phyloP scores from a whole-genome alignment of 2,329 filamentous ascomycete genomes.

The Xylariales sp. region DNA sequence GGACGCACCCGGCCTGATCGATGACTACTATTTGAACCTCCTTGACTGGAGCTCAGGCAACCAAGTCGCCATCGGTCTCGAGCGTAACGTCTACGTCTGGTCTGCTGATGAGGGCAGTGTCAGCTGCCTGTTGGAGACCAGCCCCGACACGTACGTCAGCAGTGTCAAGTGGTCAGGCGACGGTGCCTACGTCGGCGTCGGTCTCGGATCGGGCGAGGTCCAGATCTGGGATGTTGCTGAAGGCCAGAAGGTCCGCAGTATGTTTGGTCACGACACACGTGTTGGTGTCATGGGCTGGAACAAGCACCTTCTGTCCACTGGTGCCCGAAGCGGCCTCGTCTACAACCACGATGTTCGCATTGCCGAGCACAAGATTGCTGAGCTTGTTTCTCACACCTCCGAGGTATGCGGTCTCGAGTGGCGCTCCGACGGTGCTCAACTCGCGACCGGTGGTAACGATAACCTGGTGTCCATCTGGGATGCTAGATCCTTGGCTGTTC shows the following conservation, averaged over 20 bases:
- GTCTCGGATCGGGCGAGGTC: conserved; percentile 90
- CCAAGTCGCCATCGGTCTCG: conserved; percentile 95
- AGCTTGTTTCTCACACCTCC: conserved; percentile 93
- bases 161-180: conserved; percentile 99
- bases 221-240: conserved; percentile 99
- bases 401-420: conserved; percentile 98
- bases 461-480: conserved; percentile 99
- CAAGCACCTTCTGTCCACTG: conserved; percentile 95
- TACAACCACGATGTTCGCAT: conserved; percentile 99
- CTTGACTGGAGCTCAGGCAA: conserved; percentile 98
- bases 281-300: conserved; percentile 99
- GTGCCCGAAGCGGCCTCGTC: conserved; percentile 88
- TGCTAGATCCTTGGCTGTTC: conserved; percentile 83
- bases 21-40: conserved; percentile 98
- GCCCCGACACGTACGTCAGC: conserved; percentile 89
- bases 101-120: conserved; percentile 91
- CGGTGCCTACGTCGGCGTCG: conserved; percentile 92
- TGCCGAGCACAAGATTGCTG: conserved; percentile 95
- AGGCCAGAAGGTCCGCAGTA: conserved; percentile 90
- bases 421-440: conserved; percentile 92
- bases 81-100: conserved; percentile 98
- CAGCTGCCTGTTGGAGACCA: conserved; percentile 81
- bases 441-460: conserved; percentile 96
- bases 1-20: conserved; percentile 90
- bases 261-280: conserved; percentile 95